Percentiles rank a stretch among this genome's conserved stretches.
Conservation (phyloP, 2,329 filamentous ascomycete genomes). For the Mariannaea elegans region DNA sequence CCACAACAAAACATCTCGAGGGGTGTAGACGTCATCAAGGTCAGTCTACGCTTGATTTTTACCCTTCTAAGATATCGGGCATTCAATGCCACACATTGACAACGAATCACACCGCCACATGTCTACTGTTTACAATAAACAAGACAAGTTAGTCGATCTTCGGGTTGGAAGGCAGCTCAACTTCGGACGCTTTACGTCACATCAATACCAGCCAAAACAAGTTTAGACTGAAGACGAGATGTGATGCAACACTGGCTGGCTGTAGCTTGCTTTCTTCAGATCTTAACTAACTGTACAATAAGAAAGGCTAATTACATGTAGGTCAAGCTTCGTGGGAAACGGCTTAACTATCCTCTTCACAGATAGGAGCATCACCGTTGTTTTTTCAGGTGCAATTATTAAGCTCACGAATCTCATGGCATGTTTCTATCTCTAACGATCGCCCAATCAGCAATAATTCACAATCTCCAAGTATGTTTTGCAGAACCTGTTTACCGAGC, state of each 20-base stretch:
- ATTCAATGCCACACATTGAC: slow-evolving; percentile 20
- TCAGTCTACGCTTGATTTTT: slow-evolving; percentile 35
- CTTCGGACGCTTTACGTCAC: background rate
- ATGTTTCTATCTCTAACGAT: too few species aligned
- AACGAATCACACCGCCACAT: background rate
- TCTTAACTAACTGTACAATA: too few species aligned
- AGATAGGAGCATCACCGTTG: too few species aligned
- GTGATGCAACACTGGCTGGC: too few species aligned
- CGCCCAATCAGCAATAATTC: too few species aligned
- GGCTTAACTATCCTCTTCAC: too few species aligned
- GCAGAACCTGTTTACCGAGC: too few species aligned
- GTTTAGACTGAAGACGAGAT: background rate
- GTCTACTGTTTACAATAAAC: background rate
- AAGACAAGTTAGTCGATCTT: background rate
- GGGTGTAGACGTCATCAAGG: slow-evolving; percentile 37
- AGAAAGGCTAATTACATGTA: too few species aligned
- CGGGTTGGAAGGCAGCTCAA: background rate
- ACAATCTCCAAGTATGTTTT: too few species aligned
- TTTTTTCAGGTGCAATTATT: too few species aligned
- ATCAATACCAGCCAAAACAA: background rate
- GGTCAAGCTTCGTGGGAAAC: too few species aligned
- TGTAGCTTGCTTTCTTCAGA: background rate
- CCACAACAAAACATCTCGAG: background rate
- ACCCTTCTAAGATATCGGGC: slow-evolving; percentile 8
- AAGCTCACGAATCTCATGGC: too few species aligned